These are phyloP conservation scores for Lachnellula willkommii DNA, from an alignment of 2,329 filamentous ascomycete species.

Conservation along the genomic window DNA sequence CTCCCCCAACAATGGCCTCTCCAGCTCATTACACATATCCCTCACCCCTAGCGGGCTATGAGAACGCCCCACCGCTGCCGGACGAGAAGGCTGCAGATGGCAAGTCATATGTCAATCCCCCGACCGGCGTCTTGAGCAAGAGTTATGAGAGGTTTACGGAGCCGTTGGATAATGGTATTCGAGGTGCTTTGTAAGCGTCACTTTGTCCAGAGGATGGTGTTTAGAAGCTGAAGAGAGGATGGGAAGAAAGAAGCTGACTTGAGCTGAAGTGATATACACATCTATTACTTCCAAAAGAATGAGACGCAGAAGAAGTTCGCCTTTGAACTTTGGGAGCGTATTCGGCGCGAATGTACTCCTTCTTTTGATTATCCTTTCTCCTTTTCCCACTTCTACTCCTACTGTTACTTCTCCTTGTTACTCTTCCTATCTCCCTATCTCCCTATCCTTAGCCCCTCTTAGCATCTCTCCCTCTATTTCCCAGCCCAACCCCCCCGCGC, in stretches of 20 bases:
- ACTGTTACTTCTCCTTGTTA: too few relatives aligned
- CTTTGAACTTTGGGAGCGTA: constrained; percentile 67
- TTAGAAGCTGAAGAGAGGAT: not conserved
- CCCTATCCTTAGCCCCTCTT: too few relatives aligned
- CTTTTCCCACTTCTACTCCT: not conserved
- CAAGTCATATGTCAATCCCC: constrained; percentile 69
- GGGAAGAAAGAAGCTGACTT: not conserved
- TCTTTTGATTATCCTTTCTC: not conserved
- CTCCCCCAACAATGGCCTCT: constrained; percentile 39
- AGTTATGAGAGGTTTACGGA: constrained; percentile 66
- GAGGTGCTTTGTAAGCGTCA: constrained; percentile 65
- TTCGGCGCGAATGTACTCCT: constrained; percentile 68
- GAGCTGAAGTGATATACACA: constrained; percentile 64
- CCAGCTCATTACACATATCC: constrained; percentile 43
- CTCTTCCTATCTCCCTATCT: too few relatives aligned
- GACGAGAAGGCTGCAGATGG: constrained; percentile 55
- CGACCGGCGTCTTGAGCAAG: constrained; percentile 53
- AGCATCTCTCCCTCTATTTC: too few relatives aligned
- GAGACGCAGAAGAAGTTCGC: constrained; percentile 61
- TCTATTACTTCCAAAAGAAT: constrained; percentile 71
- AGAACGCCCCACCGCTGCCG: constrained; percentile 42
- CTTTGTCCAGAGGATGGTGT: not conserved
- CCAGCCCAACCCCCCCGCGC: too few relatives aligned
- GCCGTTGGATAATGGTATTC: constrained; percentile 59
- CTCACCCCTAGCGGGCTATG: constrained; percentile 48